Conservation (phyloP, 2,329 filamentous ascomycete species). For the Cucurbitaria berberidis region DNA sequence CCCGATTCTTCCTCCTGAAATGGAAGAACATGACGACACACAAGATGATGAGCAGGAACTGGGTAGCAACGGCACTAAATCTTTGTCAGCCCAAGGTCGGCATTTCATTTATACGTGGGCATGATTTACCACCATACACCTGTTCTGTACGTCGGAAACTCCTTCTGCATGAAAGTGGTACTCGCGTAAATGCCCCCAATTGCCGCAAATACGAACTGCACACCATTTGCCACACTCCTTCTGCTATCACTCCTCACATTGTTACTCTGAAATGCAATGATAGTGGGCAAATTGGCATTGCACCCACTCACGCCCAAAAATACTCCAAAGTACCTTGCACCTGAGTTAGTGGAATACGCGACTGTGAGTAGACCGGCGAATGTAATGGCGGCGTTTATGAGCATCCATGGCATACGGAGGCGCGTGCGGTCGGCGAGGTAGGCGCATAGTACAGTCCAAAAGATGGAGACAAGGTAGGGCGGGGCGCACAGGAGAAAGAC, state of each 20-base stretch:
- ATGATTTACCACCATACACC: constrained; percentile 32
- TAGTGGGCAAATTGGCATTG: constrained; percentile 40
- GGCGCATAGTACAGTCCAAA: constrained; percentile 41
- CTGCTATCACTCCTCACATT: constrained; percentile 42
- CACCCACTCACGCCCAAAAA: constrained; percentile 42
- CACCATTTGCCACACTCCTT: constrained; percentile 35
- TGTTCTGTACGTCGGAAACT: constrained; percentile 35
- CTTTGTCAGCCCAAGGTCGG: neutral
- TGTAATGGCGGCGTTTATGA: constrained; percentile 22
- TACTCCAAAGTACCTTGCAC: constrained; percentile 41
- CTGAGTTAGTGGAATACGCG: constrained; percentile 27
- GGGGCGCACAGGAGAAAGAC: constrained; percentile 48
- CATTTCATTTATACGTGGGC: neutral
- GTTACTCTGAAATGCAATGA: constrained; percentile 40
- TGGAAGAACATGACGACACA: constrained; percentile 22
- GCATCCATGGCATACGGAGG: constrained; percentile 39
- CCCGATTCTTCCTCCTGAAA: constrained; percentile 17
- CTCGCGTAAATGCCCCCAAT: constrained; percentile 42
- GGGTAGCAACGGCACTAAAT: constrained; percentile 14
- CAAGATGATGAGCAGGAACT: constrained; percentile 26
- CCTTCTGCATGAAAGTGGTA: constrained; percentile 41
- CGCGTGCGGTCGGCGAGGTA: constrained; percentile 43
- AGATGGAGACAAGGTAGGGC: constrained; percentile 43
- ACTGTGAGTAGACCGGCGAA: constrained; percentile 24
- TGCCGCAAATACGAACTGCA: constrained; percentile 42